Percentiles rank a stretch among this genome's conserved stretches.
phyloP scores from a whole-genome alignment of 139 green algal genomes.

The Chlamydomonas eustigma region DNA sequence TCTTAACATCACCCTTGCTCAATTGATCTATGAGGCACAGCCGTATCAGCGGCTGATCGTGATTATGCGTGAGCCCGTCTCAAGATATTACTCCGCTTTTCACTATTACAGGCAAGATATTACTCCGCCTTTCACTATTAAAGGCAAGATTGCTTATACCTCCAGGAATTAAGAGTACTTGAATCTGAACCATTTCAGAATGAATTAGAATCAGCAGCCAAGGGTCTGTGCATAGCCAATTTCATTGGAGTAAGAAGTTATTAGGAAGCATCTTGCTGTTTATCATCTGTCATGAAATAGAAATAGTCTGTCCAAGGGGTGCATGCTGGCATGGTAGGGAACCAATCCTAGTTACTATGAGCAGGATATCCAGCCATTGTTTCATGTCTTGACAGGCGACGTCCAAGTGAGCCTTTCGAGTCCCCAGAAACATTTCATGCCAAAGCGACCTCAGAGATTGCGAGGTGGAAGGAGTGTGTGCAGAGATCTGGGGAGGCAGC shows the following conservation, averaged over 20 bases:
- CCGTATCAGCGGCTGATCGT: slow-evolving; percentile 50
- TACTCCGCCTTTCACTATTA: too few species aligned
- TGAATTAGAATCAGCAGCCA: too few species aligned
- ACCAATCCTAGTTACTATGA: too few species aligned
- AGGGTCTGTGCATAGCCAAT: too few species aligned
- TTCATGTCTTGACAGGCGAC: slow-evolving; percentile 12
- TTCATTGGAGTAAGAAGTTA: too few species aligned
- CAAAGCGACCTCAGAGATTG: slow-evolving; percentile 25
- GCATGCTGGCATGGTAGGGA: too few species aligned
- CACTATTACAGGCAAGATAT: slow-evolving; percentile 48
- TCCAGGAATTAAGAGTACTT: too few species aligned
- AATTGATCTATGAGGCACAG: slow-evolving; percentile 48
- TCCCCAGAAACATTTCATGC: slow-evolving; percentile 33
- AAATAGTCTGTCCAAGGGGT: too few species aligned
- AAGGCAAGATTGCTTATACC: too few species aligned
- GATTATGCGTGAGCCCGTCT: slow-evolving; percentile 43
- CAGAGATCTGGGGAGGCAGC: neutral
- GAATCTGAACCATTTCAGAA: too few species aligned
- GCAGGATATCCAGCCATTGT: too few species aligned
- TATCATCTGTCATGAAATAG: neutral
- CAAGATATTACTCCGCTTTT: slow-evolving; percentile 42
- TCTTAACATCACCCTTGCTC: slow-evolving; percentile 34
- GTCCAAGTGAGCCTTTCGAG: slow-evolving; percentile 23
- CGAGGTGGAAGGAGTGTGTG: slow-evolving; percentile 27
- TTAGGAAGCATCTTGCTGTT: too few species aligned